Conservation (phyloP, 345 rosid species). For the Citrus medica region DNA sequence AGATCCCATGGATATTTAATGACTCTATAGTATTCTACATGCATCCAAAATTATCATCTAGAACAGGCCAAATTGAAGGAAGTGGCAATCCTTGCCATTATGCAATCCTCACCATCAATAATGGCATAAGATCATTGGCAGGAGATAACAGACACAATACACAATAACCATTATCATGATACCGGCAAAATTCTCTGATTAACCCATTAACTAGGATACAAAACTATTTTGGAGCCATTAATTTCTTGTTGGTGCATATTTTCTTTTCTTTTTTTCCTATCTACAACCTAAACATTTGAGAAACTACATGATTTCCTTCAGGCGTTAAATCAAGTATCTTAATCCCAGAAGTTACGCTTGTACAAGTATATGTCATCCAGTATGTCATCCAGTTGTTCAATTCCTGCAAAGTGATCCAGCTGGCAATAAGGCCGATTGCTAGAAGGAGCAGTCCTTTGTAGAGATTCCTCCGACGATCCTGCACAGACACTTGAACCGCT, state of each 20-base stretch:
- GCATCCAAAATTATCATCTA: neutral
- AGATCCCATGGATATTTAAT: conserved; percentile 31
- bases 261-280: neutral
- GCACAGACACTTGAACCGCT: conserved; percentile 24
- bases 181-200: neutral
- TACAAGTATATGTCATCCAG: conserved; percentile 80
- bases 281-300: conserved; percentile 21
- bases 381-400: conserved; percentile 62
- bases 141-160: neutral
- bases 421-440: conserved; percentile 21
- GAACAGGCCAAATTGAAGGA: conserved; percentile 11
- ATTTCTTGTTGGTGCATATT: conserved; percentile 31
- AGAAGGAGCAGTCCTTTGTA: conserved; percentile 15
- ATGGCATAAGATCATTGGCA: conserved; percentile 6
- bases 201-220: neutral
- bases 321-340: conserved; percentile 34
- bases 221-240: conserved; percentile 25
- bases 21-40: conserved; percentile 6
- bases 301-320: conserved; percentile 27
- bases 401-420: conserved; percentile 43
- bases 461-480: conserved; percentile 24
- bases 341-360: conserved; percentile 39
- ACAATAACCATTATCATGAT: conserved; percentile 5
- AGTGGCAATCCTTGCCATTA: conserved; percentile 1
- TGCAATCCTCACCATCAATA: conserved; percentile 3